Percentiles rank a stretch among this genome's conserved stretches.
Evolutionary conservation across 345 rosid species (phyloP).

Genomic region (Cardamine occulta): DNA sequence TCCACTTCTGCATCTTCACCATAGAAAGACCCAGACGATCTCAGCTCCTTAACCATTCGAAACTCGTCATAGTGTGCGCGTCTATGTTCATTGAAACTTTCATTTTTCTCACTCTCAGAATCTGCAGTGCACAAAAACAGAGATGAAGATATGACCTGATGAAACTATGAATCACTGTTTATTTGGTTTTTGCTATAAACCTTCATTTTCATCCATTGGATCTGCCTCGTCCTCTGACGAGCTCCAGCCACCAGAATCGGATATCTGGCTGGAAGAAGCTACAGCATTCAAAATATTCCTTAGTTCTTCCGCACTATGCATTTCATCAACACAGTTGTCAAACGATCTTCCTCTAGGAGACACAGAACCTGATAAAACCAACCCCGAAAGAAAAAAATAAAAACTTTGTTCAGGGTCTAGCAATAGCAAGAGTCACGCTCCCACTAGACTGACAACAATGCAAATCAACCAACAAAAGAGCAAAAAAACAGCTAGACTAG

Average conservation of each 20-base stretch:
- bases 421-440: constrained; percentile 14
- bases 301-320: constrained; percentile 71
- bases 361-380: constrained; percentile 52
- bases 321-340: constrained; percentile 57
- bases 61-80: constrained; percentile 87
- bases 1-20: constrained; percentile 66
- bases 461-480: background rate
- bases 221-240: constrained; percentile 92
- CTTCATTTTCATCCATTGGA: constrained; percentile 74
- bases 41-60: constrained; percentile 75
- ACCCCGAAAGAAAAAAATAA: background rate
- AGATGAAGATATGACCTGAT: constrained; percentile 8
- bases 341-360: constrained; percentile 65
- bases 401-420: constrained; percentile 1
- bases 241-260: constrained; percentile 64
- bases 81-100: constrained; percentile 77
- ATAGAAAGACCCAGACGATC: constrained; percentile 59
- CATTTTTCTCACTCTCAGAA: constrained; percentile 51
- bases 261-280: constrained; percentile 63
- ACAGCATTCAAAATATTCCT: constrained; percentile 62
- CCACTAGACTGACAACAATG: constrained; percentile 18
- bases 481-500: constrained; percentile 3
- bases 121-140: constrained; percentile 44
- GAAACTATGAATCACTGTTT: constrained; percentile 23
- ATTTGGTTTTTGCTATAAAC: constrained; percentile 40